Percentiles rank a stretch among this genome's conserved stretches.
Conservation (phyloP, 2,329 filamentous ascomycete species). For the Arthrobotrys musiformis region DNA sequence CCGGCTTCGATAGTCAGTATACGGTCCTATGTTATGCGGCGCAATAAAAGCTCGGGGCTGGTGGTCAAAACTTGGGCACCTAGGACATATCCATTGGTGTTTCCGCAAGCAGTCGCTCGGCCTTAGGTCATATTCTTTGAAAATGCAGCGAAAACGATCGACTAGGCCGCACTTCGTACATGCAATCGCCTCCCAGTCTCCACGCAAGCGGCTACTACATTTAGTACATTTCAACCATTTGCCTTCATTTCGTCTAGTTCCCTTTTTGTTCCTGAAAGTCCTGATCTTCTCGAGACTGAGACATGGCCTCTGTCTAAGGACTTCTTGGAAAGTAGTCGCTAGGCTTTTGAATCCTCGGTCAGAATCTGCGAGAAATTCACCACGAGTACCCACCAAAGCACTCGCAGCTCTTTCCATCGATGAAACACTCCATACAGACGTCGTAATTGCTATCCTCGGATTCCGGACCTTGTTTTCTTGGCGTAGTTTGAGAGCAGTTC, state of each 20-base stretch:
- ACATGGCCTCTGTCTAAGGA: too few species aligned
- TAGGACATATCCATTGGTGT: conserved; percentile 86
- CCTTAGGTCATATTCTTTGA: conserved; percentile 88
- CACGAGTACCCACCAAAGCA: conserved; percentile 87
- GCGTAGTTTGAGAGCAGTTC: conserved; percentile 76
- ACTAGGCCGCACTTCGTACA: conserved; percentile 80
- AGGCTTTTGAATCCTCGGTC: conserved; percentile 88
- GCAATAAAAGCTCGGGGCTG: too few species aligned
- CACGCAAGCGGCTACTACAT: conserved; percentile 86
- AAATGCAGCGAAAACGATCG: conserved; percentile 94
- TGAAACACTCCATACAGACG: conserved; percentile 97
- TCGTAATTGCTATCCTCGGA: conserved; percentile 87
- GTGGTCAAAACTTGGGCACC: conserved; percentile 82
- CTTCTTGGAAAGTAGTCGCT: conserved; percentile 76
- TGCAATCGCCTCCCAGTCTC: conserved; percentile 82
- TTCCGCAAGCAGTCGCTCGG: conserved; percentile 81
- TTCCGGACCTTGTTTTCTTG: conserved; percentile 72
- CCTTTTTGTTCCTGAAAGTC: too few species aligned
- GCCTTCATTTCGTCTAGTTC: conserved; percentile 64
- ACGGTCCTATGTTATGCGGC: too few species aligned
- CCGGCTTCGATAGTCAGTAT: too few species aligned
- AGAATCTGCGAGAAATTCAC: conserved; percentile 79
- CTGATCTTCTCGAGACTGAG: too few species aligned
- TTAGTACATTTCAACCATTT: conserved; percentile 68
- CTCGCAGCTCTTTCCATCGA: conserved; percentile 90